Percentiles rank a stretch among this genome's conserved stretches.
phyloP scores from a whole-genome alignment of 2,329 filamentous ascomycete species.

The Exophiala spinifera region DNA sequence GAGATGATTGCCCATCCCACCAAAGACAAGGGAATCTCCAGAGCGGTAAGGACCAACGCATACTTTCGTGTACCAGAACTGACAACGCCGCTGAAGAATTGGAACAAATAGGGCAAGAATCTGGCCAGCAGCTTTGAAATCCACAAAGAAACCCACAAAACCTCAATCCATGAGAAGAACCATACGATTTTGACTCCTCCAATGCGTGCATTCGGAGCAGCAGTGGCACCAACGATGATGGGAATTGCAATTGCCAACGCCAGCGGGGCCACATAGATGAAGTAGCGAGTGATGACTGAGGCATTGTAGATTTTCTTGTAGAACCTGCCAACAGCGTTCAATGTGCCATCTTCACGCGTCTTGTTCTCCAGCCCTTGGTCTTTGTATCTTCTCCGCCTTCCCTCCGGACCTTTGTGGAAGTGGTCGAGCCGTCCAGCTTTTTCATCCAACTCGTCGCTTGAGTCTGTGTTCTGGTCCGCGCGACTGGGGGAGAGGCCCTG shows the following conservation, averaged over 20 bases:
- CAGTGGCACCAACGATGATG: slow-evolving; percentile 60
- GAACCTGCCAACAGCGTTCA: slow-evolving; percentile 58
- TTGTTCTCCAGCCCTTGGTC: slow-evolving; percentile 36
- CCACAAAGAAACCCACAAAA: slow-evolving; percentile 64
- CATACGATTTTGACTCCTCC: slow-evolving; percentile 56
- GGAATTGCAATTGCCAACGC: slow-evolving; percentile 59
- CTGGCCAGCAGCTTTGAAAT: slow-evolving; percentile 59
- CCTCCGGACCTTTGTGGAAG: slow-evolving; percentile 22
- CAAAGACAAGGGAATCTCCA: slow-evolving; percentile 61
- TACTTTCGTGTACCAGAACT: slow-evolving; percentile 65
- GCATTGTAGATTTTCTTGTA: slow-evolving; percentile 62
- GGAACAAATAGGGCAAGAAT: slow-evolving; percentile 58
- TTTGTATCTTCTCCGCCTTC: slow-evolving; percentile 36
- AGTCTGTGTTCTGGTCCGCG: slow-evolving; percentile 30
- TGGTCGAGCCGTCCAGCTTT: slow-evolving; percentile 17
- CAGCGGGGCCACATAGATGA: slow-evolving; percentile 60
- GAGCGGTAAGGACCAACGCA: slow-evolving; percentile 53
- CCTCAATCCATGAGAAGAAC: slow-evolving; percentile 65
- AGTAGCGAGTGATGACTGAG: slow-evolving; percentile 61
- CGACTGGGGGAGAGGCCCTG: slow-evolving; percentile 35
- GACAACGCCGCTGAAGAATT: slow-evolving; percentile 60
- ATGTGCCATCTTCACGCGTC: slow-evolving; percentile 50
- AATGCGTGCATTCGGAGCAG: slow-evolving; percentile 47
- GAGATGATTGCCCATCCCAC: slow-evolving; percentile 60
- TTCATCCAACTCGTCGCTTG: slow-evolving; percentile 30